Evolutionary conservation across 2,329 filamentous ascomycete species (phyloP), one percentile per base, ranked within the genome.

Genomic region (Venturia oleaginea): DNA sequence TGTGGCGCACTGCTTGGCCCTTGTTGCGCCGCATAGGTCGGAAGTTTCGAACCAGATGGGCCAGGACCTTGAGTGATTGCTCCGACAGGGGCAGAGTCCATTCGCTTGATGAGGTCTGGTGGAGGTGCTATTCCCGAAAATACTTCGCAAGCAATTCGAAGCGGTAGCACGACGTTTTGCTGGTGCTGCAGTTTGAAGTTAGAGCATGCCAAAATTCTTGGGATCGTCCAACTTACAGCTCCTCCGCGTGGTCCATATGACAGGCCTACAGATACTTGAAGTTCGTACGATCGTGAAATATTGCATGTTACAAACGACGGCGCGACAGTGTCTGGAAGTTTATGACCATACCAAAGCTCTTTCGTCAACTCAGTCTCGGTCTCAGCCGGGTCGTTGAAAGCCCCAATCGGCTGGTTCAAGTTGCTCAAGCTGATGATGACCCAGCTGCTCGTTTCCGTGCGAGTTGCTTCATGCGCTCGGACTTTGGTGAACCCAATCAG

Each of bases 231-330:
- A 64, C 38, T 55, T 42, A 64, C 62, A 38, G 32, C n/a, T 57
- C 37, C 74, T 65, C 75, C 76, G 61, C 78, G 78, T 61, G 83
- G 80, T 7, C 89, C 89, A 81, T 91, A 92, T 65, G 85, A 86
- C 43, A 97, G 75, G 1, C 91, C 91, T 8, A 96, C 79, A 66
- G 86, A 86, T 48, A 97, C 78, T 75, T 97, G 91, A 43, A 99
- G 77, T 72, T 92, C 88, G 74, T 99, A 97, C 62, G 79, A 82
- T 34, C 93, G 85, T 62, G 84, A 83, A 60, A 97, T 83, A 74
- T 97, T 97, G 76, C 94, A 99, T 0, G 92, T 91, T 60, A 86
- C 81, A 72, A 99, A 99, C 0, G 86, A 88, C 0, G 94, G 94
- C 11, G 91, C 87, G 13, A 99, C 86, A 0, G 90, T 93, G 73